Conservation (phyloP, 371 early-diverging fungal genomes). For the Rhizopus sp. region DNA sequence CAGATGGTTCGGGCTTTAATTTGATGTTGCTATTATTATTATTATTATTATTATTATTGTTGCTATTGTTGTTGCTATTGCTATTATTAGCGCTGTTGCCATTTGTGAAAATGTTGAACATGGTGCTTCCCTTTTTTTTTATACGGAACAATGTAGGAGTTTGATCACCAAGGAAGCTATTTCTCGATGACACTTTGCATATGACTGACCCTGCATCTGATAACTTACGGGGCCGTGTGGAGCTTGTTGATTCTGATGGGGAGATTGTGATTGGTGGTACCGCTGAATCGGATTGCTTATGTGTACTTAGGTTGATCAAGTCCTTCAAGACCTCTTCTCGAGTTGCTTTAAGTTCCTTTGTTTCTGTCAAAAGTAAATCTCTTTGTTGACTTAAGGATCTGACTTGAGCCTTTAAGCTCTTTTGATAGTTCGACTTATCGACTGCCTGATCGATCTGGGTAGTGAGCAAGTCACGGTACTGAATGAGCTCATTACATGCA, state of each 20-base stretch:
- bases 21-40: not conserved
- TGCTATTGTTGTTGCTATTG: constrained; percentile 4
- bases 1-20: constrained; percentile 8
- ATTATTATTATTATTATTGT: constrained; percentile 3
- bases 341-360: constrained; percentile 16
- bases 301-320: constrained; percentile 57
- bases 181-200: constrained; percentile 19
- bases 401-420: constrained; percentile 24
- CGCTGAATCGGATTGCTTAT: constrained; percentile 33
- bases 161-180: constrained; percentile 20
- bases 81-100: not conserved
- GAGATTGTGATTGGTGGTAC: not conserved
- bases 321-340: constrained; percentile 14
- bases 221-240: constrained; percentile 13
- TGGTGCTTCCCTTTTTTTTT: constrained; percentile 30
- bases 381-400: constrained; percentile 26
- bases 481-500: constrained; percentile 28
- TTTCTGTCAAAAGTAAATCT: constrained; percentile 26
- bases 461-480: constrained; percentile 22
- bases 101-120: constrained; percentile 18
- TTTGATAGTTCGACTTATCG: constrained; percentile 19
- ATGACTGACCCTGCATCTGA: constrained; percentile 25
- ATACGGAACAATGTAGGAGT: constrained; percentile 21
- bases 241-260: constrained; percentile 4
- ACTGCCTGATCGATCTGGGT: constrained; percentile 13